phyloP scores from a whole-genome alignment of 345 rosid genomes.

The Erysimum cheiranthoides region DNA sequence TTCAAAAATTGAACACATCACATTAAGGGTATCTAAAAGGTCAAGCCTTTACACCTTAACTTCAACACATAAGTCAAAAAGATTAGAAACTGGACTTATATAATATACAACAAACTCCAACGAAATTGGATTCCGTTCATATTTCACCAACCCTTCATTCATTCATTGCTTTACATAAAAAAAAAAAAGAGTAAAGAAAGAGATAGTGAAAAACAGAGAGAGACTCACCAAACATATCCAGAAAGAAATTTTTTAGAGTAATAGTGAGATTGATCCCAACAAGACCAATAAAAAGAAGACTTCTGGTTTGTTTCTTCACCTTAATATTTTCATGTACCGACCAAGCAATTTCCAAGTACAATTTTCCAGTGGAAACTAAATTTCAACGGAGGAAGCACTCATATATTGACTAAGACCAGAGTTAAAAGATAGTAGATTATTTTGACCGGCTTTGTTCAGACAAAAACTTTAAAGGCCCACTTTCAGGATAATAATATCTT shows the following conservation, averaged over 20 bases:
- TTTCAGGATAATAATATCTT: background rate
- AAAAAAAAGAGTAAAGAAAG: slow-evolving; percentile 1
- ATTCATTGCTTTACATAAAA: slow-evolving; percentile 23
- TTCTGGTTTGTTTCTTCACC: slow-evolving; percentile 13
- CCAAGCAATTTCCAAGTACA: slow-evolving; percentile 27
- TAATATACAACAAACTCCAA: slow-evolving; percentile 31
- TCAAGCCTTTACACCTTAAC: slow-evolving; percentile 29
- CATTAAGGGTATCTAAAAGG: slow-evolving; percentile 13
- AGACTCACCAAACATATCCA: slow-evolving; percentile 37
- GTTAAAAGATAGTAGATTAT: slow-evolving; percentile 6
- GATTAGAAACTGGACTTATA: slow-evolving; percentile 19
- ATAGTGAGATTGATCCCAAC: slow-evolving; percentile 31
- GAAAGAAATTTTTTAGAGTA: background rate
- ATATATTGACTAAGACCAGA: slow-evolving; percentile 43
- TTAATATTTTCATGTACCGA: slow-evolving; percentile 14
- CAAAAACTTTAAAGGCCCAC: slow-evolving; percentile 34
- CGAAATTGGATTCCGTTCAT: slow-evolving; percentile 38
- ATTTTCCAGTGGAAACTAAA: slow-evolving; percentile 10
- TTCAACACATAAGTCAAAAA: slow-evolving; percentile 35
- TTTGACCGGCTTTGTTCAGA: slow-evolving; percentile 31
- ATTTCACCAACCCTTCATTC: slow-evolving; percentile 42
- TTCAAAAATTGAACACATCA: slow-evolving; percentile 26
- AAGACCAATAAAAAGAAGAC: slow-evolving; percentile 31
- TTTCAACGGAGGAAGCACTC: slow-evolving; percentile 35
- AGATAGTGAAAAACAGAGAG: slow-evolving; percentile 24